Conservation (phyloP, 371 early-diverging fungal species). For the Mortierella sp. region DNA sequence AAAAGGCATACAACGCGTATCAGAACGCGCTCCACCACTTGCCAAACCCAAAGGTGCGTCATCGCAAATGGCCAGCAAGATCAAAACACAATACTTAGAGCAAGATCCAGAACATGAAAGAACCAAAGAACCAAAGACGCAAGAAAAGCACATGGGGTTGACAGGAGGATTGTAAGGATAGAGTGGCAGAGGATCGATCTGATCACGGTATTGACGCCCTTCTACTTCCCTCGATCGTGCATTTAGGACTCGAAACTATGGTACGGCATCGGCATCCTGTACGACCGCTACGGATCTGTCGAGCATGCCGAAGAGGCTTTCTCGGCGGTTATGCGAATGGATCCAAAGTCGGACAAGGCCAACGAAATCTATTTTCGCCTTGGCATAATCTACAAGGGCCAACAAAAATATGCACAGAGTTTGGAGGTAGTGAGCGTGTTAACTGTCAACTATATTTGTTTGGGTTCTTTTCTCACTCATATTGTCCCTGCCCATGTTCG, state of each 20-base stretch:
- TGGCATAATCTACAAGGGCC: slow-evolving; percentile 97
- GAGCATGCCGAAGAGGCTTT: slow-evolving; percentile 99
- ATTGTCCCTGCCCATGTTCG: no score
- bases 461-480: not conserved
- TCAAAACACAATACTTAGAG: no score
- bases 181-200: no score
- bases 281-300: slow-evolving; percentile 95
- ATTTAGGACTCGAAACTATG: slow-evolving; percentile 94
- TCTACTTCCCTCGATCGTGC: not conserved
- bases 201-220: not conserved
- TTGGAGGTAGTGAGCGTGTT: no score
- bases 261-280: slow-evolving; percentile 98
- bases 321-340: slow-evolving; percentile 89
- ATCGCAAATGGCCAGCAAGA: no score
- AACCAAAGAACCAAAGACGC: no score
- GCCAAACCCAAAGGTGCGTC: slow-evolving; percentile 82
- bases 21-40: slow-evolving; percentile 93
- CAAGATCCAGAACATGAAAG: no score
- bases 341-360: slow-evolving; percentile 93
- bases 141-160: no score
- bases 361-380: slow-evolving; percentile 97
- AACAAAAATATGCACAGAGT: slow-evolving; percentile 87
- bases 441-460: not conserved
- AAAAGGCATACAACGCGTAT: slow-evolving; percentile 93
- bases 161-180: no score